Evolutionary conservation across 371 early-diverging fungal genomes (phyloP).

Genomic region (Umbelopsis sp.): DNA sequence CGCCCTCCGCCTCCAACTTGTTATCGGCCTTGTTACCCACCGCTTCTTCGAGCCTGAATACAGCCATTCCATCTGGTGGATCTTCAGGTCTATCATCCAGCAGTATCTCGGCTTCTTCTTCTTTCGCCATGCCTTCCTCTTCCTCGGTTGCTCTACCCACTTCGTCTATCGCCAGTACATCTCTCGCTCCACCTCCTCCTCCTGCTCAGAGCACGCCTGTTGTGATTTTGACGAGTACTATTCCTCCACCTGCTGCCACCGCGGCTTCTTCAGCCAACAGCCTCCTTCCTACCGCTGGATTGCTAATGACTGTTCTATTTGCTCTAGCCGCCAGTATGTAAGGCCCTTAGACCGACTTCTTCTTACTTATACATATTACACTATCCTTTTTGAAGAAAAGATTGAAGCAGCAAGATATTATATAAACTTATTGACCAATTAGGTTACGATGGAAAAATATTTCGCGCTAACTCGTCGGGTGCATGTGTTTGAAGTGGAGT

Average conservation of each 20-base stretch:
- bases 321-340: background rate
- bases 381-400: too few relatives aligned
- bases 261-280: background rate
- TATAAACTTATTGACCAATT: too few relatives aligned
- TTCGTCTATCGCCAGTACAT: background rate
- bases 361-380: too few relatives aligned
- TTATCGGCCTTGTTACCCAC: background rate
- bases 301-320: background rate
- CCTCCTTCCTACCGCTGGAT: background rate
- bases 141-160: background rate
- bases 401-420: too few relatives aligned
- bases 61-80: background rate
- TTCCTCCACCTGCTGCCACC: constrained; percentile 2
- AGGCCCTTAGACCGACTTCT: background rate
- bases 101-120: background rate
- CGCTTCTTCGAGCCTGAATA: background rate
- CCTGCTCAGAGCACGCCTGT: background rate
- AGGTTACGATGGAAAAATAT: too few relatives aligned
- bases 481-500: too few relatives aligned
- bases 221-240: constrained; percentile 11
- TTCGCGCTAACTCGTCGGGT: too few relatives aligned
- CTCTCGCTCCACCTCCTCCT: constrained; percentile 1
- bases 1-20: background rate
- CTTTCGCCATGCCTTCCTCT: background rate
- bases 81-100: background rate